phyloP scores from a whole-genome alignment of 768 basidiomycete species.

The Nidularia pulvinata region DNA sequence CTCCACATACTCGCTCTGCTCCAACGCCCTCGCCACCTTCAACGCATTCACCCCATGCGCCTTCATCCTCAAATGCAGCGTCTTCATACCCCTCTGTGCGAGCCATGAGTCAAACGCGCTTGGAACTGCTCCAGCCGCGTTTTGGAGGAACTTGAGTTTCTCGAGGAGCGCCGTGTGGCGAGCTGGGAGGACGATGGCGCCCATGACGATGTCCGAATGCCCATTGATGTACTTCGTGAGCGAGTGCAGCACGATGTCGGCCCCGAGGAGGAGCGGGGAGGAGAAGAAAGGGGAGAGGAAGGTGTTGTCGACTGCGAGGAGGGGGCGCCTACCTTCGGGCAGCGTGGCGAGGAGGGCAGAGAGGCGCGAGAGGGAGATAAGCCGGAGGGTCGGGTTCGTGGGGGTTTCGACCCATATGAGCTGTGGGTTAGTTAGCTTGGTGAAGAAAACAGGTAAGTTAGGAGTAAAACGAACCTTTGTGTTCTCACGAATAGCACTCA shows the following conservation, averaged over 20 bases:
- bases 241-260: constrained; percentile 84
- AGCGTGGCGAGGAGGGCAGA: constrained; percentile 63
- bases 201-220: constrained; percentile 93
- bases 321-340: constrained; percentile 47
- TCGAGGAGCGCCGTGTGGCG: constrained; percentile 45
- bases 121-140: constrained; percentile 83
- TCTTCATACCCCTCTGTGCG: constrained; percentile 89
- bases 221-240: constrained; percentile 94
- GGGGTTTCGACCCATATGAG: constrained; percentile 95
- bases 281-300: constrained; percentile 93
- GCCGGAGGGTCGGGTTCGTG: constrained; percentile 90
- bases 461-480: constrained; percentile 63
- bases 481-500: constrained; percentile 67
- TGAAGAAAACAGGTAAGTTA: background rate
- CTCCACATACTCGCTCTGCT: constrained; percentile 58
- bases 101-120: constrained; percentile 91
- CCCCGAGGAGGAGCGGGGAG: constrained; percentile 82
- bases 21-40: constrained; percentile 64
- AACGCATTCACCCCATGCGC: constrained; percentile 87
- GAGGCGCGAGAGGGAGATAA: constrained; percentile 81
- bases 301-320: constrained; percentile 93
- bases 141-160: constrained; percentile 85
- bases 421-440: constrained; percentile 33
- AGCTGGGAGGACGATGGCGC: constrained; percentile 71
- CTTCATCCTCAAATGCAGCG: constrained; percentile 85